Percentiles rank a stretch among this genome's conserved stretches.
Evolutionary conservation across 805 yeast species (phyloP).

Genomic region (Saturnispora silvae): DNA sequence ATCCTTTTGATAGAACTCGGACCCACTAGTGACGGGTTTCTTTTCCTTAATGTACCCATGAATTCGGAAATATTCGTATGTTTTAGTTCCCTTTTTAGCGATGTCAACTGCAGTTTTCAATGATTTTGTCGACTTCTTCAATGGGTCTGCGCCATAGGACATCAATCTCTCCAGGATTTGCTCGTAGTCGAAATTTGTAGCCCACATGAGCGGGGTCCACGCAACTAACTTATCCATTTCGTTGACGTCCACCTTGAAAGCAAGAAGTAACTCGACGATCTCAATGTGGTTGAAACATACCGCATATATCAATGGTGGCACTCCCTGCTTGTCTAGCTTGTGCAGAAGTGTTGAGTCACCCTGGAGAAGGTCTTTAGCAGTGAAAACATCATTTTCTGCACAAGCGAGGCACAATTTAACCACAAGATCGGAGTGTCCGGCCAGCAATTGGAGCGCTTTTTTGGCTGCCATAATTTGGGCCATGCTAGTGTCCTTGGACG

Average conservation of each 20-base stretch:
- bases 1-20: conserved; percentile 7
- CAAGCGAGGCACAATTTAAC: conserved; percentile 27
- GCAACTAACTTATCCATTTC: conserved; percentile 37
- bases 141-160: conserved; percentile 55
- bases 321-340: conserved; percentile 30
- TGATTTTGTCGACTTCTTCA: conserved; percentile 27
- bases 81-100: conserved; percentile 43
- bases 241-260: conserved; percentile 38
- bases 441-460: conserved; percentile 24
- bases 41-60: conserved; percentile 33
- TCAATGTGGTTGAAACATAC: conserved; percentile 41
- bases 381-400: conserved; percentile 27
- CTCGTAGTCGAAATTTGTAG: conserved; percentile 51
- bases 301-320: conserved; percentile 41
- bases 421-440: conserved; percentile 20
- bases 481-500: conserved; percentile 21
- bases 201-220: conserved; percentile 81
- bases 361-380: conserved; percentile 21
- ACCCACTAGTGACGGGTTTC: neutral
- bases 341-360: conserved; percentile 16
- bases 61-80: conserved; percentile 46
- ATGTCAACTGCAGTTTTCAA: conserved; percentile 46
- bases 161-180: conserved; percentile 47
- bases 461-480: conserved; percentile 29
- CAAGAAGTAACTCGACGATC: conserved; percentile 38